Evolutionary conservation across 2,329 filamentous ascomycete species (phyloP), one percentile per base, ranked within the genome.

Genomic region (Aspergillus sp.): DNA sequence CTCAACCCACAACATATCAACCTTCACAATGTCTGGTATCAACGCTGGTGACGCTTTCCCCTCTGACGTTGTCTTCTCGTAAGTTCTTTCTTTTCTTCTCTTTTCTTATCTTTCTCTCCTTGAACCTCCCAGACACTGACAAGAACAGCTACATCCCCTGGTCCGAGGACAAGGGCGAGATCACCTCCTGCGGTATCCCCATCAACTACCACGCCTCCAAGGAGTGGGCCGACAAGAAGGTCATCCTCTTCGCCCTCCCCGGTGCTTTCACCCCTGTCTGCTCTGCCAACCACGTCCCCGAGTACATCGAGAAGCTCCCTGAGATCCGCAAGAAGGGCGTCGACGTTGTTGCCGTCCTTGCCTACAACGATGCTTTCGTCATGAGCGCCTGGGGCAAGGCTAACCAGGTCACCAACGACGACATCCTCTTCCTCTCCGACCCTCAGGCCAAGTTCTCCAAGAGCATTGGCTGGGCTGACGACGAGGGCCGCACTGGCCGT

Each of bases 361-460:
- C 88, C 51, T 85, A 76, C 76, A 95, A 95, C 72, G 90, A 95
- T 72, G 76, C 84, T 55, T 94, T 78, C 66, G 89, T 95, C 69
- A 91, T 91, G 87, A 84, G 82, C 60, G 88, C 86, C 47, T 93
- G 88, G 88, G 85, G 83, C 72, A 95, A 95, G 80, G 88, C 89
- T 64, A 91, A 94, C 73, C 78, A 78, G 46, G 77, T 91, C 64
- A 84, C 80, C 64, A 82, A 83, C 55, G 84, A 91, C 59, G 78
- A 80, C 61, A 81, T 86, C 60, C 77, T 93, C 60, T 93, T 95
- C 76, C 80, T 89, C 64, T 83, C 82, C 60, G 89, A 95, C 69
- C 72, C 75, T 52, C 80, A 82, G 57, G 78, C 81, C 57, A 81
- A 80, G 62, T 94, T 94, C 79, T 85, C 82, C 69, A 83, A 85